phyloP scores from a whole-genome alignment of 495 filamentous ascomycete species.

The Xylaria cubensis region DNA sequence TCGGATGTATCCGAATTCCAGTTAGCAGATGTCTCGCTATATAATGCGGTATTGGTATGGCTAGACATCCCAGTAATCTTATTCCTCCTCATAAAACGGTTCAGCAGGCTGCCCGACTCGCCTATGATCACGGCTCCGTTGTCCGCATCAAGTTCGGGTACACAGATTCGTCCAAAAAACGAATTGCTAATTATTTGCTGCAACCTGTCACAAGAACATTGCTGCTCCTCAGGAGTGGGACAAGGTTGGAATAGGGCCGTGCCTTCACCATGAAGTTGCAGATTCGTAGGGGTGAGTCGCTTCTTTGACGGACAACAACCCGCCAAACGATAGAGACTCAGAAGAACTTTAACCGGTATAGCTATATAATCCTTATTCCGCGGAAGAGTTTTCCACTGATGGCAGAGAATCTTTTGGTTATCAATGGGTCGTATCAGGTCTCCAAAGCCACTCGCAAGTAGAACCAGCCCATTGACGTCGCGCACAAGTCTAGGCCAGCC shows the following conservation, averaged over 20 bases:
- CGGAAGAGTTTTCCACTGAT: conserved; percentile 5
- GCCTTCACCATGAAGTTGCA: background rate
- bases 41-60: background rate
- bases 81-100: background rate
- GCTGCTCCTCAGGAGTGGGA: background rate
- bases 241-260: conserved; percentile 3
- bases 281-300: background rate
- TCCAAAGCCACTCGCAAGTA: conserved; percentile 5
- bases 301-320: conserved; percentile 6
- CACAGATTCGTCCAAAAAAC: background rate
- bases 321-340: conserved; percentile 7
- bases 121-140: conserved; percentile 11
- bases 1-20: background rate
- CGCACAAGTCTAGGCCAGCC: conserved; percentile 6
- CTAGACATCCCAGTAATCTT: background rate
- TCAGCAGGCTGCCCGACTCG: background rate
- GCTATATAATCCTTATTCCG: conserved; percentile 4
- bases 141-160: background rate
- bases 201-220: conserved; percentile 1
- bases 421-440: conserved; percentile 13
- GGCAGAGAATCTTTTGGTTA: conserved; percentile 3
- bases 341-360: conserved; percentile 1
- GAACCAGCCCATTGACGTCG: conserved; percentile 6
- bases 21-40: background rate
- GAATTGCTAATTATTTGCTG: conserved; percentile 1